These are phyloP conservation scores for Trametes cingulata DNA, from an alignment of 768 basidiomycete species.

Conservation along the genomic window DNA sequence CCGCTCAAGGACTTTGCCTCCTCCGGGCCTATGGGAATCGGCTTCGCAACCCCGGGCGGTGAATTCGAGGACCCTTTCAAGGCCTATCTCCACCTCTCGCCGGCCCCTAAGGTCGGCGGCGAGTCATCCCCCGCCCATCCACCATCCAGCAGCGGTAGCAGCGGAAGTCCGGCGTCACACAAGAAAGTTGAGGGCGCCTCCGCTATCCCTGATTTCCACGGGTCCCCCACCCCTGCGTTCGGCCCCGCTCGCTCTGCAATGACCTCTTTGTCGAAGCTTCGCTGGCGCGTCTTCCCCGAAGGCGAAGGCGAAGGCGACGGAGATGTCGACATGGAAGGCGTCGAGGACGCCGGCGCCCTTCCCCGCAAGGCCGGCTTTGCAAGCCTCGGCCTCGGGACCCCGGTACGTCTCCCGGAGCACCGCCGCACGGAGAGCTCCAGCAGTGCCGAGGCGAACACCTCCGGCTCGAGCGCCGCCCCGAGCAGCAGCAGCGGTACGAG, in stretches of 20 bases:
- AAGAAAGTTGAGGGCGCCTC: neutral
- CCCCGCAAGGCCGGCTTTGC: neutral
- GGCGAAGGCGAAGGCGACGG: neutral
- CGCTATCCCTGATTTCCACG: neutral
- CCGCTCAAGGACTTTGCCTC: neutral
- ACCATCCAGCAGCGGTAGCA: slow-evolving; percentile 6
- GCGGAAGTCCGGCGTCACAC: neutral
- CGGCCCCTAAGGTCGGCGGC: neutral
- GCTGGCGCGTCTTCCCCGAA: slow-evolving; percentile 1
- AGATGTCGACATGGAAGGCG: neutral
- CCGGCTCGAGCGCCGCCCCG: neutral
- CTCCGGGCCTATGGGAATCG: neutral
- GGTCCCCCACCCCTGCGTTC: neutral
- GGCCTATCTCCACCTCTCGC: slow-evolving; percentile 3
- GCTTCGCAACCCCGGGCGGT: neutral
- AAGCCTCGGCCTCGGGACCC: neutral
- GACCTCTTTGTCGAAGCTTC: neutral
- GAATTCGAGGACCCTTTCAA: slow-evolving; percentile 11
- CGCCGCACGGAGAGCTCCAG: neutral
- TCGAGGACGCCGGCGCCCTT: neutral
- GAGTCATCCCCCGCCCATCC: slow-evolving; percentile 9
- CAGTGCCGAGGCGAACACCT: neutral
- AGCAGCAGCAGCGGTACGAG: neutral
- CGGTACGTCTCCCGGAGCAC: neutral
- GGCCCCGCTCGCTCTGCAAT: neutral